A percentile compares a stretch with the other conserved stretches of the same genome.
phyloP scores from a whole-genome alignment of 257 asterid species.

The Thymus quinquecostatus region DNA sequence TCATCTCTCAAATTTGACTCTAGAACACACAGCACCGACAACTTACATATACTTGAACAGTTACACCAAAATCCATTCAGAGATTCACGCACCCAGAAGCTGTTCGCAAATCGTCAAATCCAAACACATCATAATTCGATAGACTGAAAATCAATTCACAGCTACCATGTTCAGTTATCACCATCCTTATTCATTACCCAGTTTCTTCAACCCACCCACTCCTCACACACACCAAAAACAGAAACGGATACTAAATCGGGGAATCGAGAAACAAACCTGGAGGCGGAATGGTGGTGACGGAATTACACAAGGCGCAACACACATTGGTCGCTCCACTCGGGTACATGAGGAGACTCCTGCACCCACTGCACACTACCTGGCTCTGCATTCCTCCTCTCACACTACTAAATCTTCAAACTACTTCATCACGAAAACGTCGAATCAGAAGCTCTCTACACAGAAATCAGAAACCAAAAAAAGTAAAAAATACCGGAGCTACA shows the following conservation, averaged over 20 bases:
- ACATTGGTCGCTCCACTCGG: slow-evolving; percentile 89
- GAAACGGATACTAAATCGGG: not conserved
- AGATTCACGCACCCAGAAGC: not conserved
- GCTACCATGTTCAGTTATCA: slow-evolving; percentile 10
- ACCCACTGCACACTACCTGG: slow-evolving; percentile 91
- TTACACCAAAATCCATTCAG: slow-evolving; percentile 4
- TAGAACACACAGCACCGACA: not conserved
- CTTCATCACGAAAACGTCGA: slow-evolving; percentile 9
- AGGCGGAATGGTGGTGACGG: slow-evolving; percentile 72
- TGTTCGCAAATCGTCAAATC: not conserved
- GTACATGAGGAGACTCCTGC: slow-evolving; percentile 82
- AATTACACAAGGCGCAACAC: slow-evolving; percentile 85
- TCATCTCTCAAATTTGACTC: too few relatives aligned
- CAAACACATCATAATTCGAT: slow-evolving; percentile 15
- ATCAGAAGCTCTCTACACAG: slow-evolving; percentile 7
- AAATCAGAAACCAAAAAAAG: not conserved
- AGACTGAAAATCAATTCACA: not conserved
- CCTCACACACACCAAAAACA: not conserved
- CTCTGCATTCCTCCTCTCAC: slow-evolving; percentile 73
- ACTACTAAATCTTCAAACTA: slow-evolving; percentile 14
- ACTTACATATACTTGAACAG: not conserved
- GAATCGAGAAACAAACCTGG: slow-evolving; percentile 53
- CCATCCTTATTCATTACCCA: not conserved
- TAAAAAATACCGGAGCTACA: not conserved
- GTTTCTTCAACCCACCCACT: not conserved